Evolutionary conservation across 1,284 basidiomycete genomes (phyloP).

Genomic region (Irpex sp.): DNA sequence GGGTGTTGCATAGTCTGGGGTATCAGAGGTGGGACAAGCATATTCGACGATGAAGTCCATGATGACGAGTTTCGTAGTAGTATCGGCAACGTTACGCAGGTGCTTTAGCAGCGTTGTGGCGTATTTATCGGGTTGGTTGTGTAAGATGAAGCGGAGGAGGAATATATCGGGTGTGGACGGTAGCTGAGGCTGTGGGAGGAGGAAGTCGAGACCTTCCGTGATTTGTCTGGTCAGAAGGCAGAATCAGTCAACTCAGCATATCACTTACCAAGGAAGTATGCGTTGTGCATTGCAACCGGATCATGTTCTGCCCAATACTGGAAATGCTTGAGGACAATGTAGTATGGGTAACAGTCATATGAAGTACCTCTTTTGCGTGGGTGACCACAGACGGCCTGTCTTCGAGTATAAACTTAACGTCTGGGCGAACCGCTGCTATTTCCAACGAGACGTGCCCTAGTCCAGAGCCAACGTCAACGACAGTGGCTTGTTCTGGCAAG

Average conservation of each 20-base stretch:
- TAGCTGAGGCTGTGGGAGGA: slow-evolving; percentile 24
- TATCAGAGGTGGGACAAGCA: background rate
- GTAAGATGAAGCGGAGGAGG: slow-evolving; percentile 22
- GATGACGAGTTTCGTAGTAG: slow-evolving; percentile 5
- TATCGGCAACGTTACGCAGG: slow-evolving; percentile 17
- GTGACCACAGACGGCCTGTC: slow-evolving; percentile 10
- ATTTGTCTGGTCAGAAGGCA: background rate
- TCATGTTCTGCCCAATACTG: slow-evolving; percentile 5
- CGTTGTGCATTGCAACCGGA: background rate
- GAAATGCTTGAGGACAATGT: background rate
- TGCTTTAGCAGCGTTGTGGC: slow-evolving; percentile 20
- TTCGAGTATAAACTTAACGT: slow-evolving; percentile 15
- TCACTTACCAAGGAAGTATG: slow-evolving; percentile 1
- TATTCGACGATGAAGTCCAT: slow-evolving; percentile 7
- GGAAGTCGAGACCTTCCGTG: slow-evolving; percentile 24
- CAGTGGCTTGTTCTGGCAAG: slow-evolving; percentile 8
- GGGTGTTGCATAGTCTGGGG: background rate
- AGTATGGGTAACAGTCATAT: background rate
- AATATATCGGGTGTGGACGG: slow-evolving; percentile 19
- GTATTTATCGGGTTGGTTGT: slow-evolving; percentile 23
- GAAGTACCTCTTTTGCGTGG: background rate
- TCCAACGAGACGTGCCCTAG: slow-evolving; percentile 10
- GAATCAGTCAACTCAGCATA: background rate
- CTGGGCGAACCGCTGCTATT: slow-evolving; percentile 7
- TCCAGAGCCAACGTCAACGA: slow-evolving; percentile 17